Evolutionary conservation across 1,139 yeast species (phyloP).

Genomic region (Yueomyces sp.): DNA sequence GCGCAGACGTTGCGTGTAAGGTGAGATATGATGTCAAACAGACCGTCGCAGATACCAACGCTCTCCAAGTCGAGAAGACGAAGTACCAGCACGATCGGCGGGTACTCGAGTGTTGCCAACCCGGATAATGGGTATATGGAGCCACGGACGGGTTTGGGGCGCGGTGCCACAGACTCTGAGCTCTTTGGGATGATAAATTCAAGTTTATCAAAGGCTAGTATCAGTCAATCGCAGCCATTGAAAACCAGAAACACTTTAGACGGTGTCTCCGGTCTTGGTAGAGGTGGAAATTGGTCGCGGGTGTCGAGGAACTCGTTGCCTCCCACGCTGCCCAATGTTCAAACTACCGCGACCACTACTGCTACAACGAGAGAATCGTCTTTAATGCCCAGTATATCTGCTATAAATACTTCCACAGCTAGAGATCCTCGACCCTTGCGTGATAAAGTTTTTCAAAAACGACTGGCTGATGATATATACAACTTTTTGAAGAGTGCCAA

Average conservation of each 20-base stretch:
- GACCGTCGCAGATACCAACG: too few species aligned
- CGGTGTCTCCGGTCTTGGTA: neutral
- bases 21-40: too few species aligned
- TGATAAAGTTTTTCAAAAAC: constrained; percentile 54
- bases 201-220: too few species aligned
- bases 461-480: constrained; percentile 53
- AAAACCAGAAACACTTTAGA: neutral
- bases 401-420: constrained; percentile 4
- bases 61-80: too few species aligned
- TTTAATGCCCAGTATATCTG: neutral
- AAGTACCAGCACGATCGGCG: too few species aligned
- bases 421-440: constrained; percentile 69
- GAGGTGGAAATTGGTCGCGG: too few species aligned
- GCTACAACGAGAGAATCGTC: neutral
- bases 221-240: neutral
- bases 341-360: neutral
- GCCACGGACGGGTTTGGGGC: too few species aligned
- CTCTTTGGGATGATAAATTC: too few species aligned
- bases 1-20: too few species aligned
- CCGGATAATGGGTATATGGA: too few species aligned
- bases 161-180: too few species aligned
- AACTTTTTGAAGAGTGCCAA: constrained; percentile 50
- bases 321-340: neutral
- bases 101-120: too few species aligned
- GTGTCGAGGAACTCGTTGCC: neutral